Conservation (phyloP, 768 basidiomycete genomes). For the Rubroboletus satanas region DNA sequence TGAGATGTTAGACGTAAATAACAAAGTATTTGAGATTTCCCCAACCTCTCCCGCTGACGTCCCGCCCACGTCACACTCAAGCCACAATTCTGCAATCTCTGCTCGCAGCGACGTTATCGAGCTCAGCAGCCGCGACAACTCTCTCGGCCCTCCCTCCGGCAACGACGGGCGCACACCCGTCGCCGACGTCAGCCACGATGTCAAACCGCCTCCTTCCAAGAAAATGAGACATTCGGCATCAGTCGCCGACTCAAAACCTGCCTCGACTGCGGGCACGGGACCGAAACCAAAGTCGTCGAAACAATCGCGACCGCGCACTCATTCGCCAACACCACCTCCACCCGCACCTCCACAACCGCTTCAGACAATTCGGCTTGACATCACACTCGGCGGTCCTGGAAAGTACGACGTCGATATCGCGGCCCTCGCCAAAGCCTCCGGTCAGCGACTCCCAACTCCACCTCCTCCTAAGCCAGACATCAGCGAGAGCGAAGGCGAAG, state of each 20-base stretch:
- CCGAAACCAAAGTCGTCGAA: conserved; percentile 54
- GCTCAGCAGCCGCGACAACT: conserved; percentile 31
- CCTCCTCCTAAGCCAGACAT: conserved; percentile 45
- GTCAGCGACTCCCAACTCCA: conserved; percentile 62
- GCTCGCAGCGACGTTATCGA: conserved; percentile 25
- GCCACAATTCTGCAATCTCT: conserved; percentile 18
- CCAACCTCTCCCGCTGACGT: conserved; percentile 6
- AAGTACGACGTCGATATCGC: conserved; percentile 73
- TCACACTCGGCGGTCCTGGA: conserved; percentile 65
- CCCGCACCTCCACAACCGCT: conserved; percentile 46
- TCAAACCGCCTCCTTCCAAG: conserved; percentile 29
- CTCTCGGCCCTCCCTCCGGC: conserved; percentile 15
- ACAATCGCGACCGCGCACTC: conserved; percentile 42
- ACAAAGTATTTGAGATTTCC: background rate
- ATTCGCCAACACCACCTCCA: conserved; percentile 55
- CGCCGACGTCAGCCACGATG: conserved; percentile 20
- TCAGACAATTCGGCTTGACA: conserved; percentile 65
- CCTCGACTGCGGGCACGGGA: conserved; percentile 30
- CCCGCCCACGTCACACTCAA: conserved; percentile 11
- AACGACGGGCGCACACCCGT: conserved; percentile 9
- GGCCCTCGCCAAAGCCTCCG: conserved; percentile 54
- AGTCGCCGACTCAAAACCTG: conserved; percentile 23
- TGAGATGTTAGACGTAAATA: conserved; percentile 25
- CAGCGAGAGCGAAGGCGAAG: conserved; percentile 56
- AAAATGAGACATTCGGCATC: conserved; percentile 27